These are phyloP conservation scores for Phaffia rhodozyma DNA, from an alignment of 1,284 basidiomycete species.

Conservation along the genomic window DNA sequence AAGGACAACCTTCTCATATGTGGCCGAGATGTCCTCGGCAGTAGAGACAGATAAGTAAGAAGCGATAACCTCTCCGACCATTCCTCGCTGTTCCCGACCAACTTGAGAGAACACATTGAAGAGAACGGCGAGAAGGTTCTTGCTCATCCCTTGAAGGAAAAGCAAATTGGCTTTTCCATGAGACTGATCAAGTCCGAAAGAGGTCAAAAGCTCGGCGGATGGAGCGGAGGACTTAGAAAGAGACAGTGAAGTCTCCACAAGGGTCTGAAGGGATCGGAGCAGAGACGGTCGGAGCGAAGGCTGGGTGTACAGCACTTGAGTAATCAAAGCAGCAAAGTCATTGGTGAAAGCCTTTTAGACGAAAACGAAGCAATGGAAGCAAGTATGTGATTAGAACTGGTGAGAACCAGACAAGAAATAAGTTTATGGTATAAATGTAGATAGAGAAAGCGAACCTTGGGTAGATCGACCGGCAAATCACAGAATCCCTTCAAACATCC, in stretches of 20 bases:
- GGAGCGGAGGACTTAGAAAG: slow-evolving; percentile 39
- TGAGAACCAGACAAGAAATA: background rate
- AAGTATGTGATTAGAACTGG: background rate
- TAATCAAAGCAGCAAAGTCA: slow-evolving; percentile 72
- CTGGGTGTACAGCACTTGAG: slow-evolving; percentile 81
- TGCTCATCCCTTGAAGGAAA: slow-evolving; percentile 64
- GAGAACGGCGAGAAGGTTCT: slow-evolving; percentile 86
- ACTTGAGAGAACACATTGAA: slow-evolving; percentile 94
- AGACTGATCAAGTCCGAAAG: slow-evolving; percentile 44
- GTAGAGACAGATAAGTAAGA: slow-evolving; percentile 76
- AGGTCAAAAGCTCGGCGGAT: slow-evolving; percentile 38
- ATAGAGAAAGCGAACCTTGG: slow-evolving; percentile 25
- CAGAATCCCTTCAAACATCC: slow-evolving; percentile 48
- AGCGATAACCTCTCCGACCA: slow-evolving; percentile 79
- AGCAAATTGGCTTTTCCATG: slow-evolving; percentile 57
- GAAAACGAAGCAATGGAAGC: background rate
- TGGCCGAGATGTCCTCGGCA: slow-evolving; percentile 61
- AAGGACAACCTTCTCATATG: slow-evolving; percentile 64
- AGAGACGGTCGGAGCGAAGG: slow-evolving; percentile 69
- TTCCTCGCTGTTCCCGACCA: slow-evolving; percentile 58
- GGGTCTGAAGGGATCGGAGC: slow-evolving; percentile 62
- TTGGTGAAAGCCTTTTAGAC: slow-evolving; percentile 50
- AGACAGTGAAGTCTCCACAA: slow-evolving; percentile 54
- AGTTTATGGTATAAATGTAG: slow-evolving; percentile 12
- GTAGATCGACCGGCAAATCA: slow-evolving; percentile 73